Evolutionary conservation across 768 basidiomycete species (phyloP), one percentile per base, ranked within the genome.

Genomic region (Phlegmacium glaucopus): DNA sequence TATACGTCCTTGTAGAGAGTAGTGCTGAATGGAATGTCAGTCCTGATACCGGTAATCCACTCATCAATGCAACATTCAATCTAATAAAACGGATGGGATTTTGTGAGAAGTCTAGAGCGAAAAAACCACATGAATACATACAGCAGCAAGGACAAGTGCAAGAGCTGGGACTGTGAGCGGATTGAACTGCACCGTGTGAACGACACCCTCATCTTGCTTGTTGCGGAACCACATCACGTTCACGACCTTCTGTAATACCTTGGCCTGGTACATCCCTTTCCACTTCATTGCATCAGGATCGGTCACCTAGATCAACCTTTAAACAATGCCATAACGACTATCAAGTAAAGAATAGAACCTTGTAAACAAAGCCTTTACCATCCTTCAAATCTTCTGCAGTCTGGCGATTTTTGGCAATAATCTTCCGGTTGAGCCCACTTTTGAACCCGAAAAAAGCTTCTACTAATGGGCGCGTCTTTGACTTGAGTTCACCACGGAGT

Each of bases 161-260:
- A 54, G 48, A 9, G 47, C 53, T 6, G 41, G 41, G 12, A 52
- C 39, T 3, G 53, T 47, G 18, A 57, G 4, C 1, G 61, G 64
- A n/a, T 56, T 50, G 26, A 65, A 67, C 15, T 55, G 41, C 28
- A 50, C 54, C 10, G 41, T 41, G 25, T 59, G 49, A 3, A 47
- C 37, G 4, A 63, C 47, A 25, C 65, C 65, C 32, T 65, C 58
- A 43, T 60, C 56, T n/a, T 41, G 44, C 2, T 44, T 46, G 44
- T 64, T 62, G 16, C 39, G 39, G 39, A 67, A 65, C 60, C 60
- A 65, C 42, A 62, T 52, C 6, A 35, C 10, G 22, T 65, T 64
- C 28, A 58, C 27, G 1, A 41, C 37, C 32, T 45, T 45, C 38
- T 67, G 65, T 12, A 65, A 51, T 16, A 64, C 55, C 0, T 10